Conservation (phyloP, 306 rosid species). For the Prunus davidiana region DNA sequence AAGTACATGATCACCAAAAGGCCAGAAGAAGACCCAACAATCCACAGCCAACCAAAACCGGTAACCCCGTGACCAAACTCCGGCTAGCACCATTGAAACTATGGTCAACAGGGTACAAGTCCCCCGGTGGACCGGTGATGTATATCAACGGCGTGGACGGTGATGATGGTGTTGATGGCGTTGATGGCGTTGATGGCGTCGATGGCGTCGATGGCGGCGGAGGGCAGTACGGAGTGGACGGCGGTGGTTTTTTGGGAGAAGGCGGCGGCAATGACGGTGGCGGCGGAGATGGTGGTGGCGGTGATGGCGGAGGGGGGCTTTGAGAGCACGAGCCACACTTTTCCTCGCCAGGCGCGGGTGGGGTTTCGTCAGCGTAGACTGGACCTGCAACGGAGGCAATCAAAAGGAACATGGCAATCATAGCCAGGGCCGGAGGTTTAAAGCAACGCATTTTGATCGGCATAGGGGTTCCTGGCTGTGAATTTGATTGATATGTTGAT, state of each 20-base stretch:
- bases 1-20: slow-evolving; percentile 6
- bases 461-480: neutral
- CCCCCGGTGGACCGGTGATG: slow-evolving; percentile 48
- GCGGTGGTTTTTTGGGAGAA: slow-evolving; percentile 21
- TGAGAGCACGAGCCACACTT: slow-evolving; percentile 31
- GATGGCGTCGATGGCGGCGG: slow-evolving; percentile 23
- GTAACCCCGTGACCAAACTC: neutral
- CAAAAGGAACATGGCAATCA: neutral
- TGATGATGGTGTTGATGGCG: slow-evolving; percentile 16
- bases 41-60: slow-evolving; percentile 13
- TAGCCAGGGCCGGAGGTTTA: slow-evolving; percentile 10
- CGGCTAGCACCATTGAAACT: slow-evolving; percentile 14
- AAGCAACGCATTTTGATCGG: slow-evolving; percentile 20
- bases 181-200: slow-evolving; percentile 28
- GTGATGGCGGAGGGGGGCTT: slow-evolving; percentile 16
- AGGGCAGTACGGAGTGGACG: slow-evolving; percentile 19
- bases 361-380: neutral
- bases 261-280: slow-evolving; percentile 1
- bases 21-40: slow-evolving; percentile 22
- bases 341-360: neutral
- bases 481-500: no score
- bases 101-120: slow-evolving; percentile 32
- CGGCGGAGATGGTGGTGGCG: slow-evolving; percentile 5
- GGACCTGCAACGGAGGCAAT: neutral
- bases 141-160: slow-evolving; percentile 21